These are phyloP conservation scores for Fusarium denticulatum DNA, from an alignment of 2,329 filamentous ascomycete genomes.

Conservation along the genomic window DNA sequence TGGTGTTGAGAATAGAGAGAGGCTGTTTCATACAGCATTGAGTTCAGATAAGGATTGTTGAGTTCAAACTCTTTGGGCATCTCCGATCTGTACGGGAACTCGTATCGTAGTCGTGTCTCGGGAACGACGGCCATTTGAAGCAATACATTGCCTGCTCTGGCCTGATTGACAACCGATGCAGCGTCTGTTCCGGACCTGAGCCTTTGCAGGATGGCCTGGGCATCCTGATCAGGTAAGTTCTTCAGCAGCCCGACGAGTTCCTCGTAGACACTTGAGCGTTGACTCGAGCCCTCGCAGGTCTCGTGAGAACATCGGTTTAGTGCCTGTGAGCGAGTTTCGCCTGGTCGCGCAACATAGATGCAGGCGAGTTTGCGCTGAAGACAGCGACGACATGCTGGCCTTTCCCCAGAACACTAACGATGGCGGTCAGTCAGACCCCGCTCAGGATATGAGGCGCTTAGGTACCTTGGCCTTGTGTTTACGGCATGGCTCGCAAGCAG, in stretches of 20 bases:
- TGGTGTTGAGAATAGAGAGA: conserved; percentile 7
- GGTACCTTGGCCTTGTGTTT: conserved; percentile 35
- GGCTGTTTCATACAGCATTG: conserved; percentile 41
- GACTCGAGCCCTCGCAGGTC: neutral
- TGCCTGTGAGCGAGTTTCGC: conserved; percentile 36
- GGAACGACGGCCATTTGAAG: conserved; percentile 51
- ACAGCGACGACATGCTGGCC: conserved; percentile 40
- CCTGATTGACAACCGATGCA: conserved; percentile 46
- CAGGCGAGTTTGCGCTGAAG: conserved; percentile 19
- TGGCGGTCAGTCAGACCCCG: neutral
- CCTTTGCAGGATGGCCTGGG: conserved; percentile 47
- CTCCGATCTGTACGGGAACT: conserved; percentile 49
- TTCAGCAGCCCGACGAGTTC: conserved; percentile 34
- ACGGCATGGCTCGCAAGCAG: conserved; percentile 35
- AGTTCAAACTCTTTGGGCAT: conserved; percentile 30
- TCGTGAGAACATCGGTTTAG: neutral
- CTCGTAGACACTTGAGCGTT: neutral
- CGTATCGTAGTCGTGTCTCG: conserved; percentile 52
- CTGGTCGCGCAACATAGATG: conserved; percentile 27
- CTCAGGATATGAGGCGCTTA: neutral
- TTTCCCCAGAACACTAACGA: conserved; percentile 40
- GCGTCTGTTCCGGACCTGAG: conserved; percentile 49
- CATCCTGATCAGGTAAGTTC: conserved; percentile 43
- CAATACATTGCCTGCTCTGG: conserved; percentile 50
- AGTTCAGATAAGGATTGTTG: conserved; percentile 43